phyloP scores from a whole-genome alignment of 2,329 filamentous ascomycete species.

The Helminthosporium solani region DNA sequence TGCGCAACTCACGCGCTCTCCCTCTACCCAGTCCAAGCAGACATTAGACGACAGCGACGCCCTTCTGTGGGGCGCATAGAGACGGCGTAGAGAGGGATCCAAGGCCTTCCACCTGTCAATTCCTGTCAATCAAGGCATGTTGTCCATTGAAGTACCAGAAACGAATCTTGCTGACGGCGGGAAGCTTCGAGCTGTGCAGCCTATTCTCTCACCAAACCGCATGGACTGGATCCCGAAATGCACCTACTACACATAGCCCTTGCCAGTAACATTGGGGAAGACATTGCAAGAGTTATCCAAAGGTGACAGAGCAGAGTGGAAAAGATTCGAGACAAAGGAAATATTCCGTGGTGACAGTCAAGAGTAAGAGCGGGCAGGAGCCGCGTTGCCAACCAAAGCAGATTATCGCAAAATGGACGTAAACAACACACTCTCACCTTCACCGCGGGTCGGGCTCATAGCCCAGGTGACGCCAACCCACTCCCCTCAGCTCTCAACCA shows the following conservation, averaged over 20 bases:
- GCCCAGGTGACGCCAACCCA: slow-evolving; percentile 37
- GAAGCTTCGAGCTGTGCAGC: no score
- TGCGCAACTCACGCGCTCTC: background rate
- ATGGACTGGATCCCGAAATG: slow-evolving; percentile 16
- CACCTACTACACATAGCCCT: slow-evolving; percentile 7
- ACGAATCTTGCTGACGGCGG: background rate
- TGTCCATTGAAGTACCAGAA: no score
- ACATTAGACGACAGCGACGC: background rate
- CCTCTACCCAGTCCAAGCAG: background rate
- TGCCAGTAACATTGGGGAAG: slow-evolving; percentile 5
- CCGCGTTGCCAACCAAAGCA: background rate
- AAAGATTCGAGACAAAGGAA: background rate
- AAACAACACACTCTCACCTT: slow-evolving; percentile 21
- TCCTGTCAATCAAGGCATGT: no score
- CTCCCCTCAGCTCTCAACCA: slow-evolving; percentile 40
- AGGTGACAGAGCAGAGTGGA: slow-evolving; percentile 3
- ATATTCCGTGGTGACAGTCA: background rate
- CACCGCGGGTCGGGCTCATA: slow-evolving; percentile 21
- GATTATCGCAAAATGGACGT: slow-evolving; percentile 21
- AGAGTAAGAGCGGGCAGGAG: background rate
- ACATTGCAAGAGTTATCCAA: slow-evolving; percentile 1
- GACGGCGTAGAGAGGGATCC: no score
- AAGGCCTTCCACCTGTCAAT: no score
- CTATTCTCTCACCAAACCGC: background rate
- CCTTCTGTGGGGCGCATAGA: no score